Conservation (phyloP, 805 yeast genomes). For the Hanseniaspora nectarophila region DNA sequence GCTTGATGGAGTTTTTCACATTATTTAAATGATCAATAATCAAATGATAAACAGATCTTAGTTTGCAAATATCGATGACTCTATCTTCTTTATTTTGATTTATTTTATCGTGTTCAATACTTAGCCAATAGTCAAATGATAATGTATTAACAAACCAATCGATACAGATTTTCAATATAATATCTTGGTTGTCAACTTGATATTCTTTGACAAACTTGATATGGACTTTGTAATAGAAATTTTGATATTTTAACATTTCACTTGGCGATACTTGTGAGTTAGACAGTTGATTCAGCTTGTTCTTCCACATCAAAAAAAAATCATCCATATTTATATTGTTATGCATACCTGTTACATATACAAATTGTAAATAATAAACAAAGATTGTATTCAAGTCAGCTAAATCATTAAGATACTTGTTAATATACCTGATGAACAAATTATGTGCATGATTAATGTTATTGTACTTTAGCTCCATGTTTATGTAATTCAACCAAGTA, state of each 20-base stretch:
- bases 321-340: not conserved
- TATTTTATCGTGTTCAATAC: not conserved
- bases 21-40: not conserved
- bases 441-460: slow-evolving; percentile 84
- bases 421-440: slow-evolving; percentile 64
- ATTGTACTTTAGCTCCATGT: slow-evolving; percentile 56
- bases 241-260: slow-evolving; percentile 31
- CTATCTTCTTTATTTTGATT: not conserved
- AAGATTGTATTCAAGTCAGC: not conserved
- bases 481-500: slow-evolving; percentile 75
- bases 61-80: not conserved
- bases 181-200: not conserved
- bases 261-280: not conserved
- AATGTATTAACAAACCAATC: slow-evolving; percentile 9
- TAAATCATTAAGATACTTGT: slow-evolving; percentile 49
- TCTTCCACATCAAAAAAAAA: not conserved
- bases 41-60: not conserved
- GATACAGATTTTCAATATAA: not conserved
- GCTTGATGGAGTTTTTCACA: too few relatives aligned
- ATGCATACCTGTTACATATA: not conserved
- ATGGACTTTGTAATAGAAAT: slow-evolving; percentile 1
- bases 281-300: not conserved
- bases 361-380: not conserved
- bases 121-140: not conserved
- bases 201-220: not conserved